Conservation (phyloP, 2,329 filamentous ascomycete genomes). For the Verticillium klebahnii region DNA sequence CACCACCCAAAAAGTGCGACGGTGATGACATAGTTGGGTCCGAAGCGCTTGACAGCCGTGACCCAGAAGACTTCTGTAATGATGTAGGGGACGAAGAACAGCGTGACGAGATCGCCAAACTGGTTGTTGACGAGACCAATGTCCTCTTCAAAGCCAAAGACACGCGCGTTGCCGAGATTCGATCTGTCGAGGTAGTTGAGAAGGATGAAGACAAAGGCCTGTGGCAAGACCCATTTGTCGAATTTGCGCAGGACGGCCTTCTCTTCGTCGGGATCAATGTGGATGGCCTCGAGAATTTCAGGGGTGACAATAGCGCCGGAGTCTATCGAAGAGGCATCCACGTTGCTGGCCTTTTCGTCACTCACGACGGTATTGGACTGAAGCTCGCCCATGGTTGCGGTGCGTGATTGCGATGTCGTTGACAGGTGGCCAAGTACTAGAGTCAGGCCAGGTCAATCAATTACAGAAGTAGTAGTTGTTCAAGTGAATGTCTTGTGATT, state of each 20-base stretch:
- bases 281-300: neutral
- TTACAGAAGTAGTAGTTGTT: neutral
- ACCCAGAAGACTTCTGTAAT: slow-evolving; percentile 15
- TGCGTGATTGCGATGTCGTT: neutral
- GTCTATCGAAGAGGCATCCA: neutral
- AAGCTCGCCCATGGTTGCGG: neutral
- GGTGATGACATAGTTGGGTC: slow-evolving; percentile 15
- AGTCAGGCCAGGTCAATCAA: neutral
- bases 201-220: slow-evolving; percentile 44
- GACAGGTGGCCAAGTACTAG: neutral
- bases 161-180: slow-evolving; percentile 50
- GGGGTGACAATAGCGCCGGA: neutral
- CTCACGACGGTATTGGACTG: neutral
- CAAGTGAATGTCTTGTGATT: neutral
- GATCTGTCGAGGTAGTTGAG: slow-evolving; percentile 50
- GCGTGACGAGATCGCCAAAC: slow-evolving; percentile 50
- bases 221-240: slow-evolving; percentile 46
- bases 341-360: slow-evolving; percentile 1
- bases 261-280: slow-evolving; percentile 4
- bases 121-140: slow-evolving; percentile 50
- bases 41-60: slow-evolving; percentile 18
- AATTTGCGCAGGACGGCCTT: slow-evolving; percentile 40
- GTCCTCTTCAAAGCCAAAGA: slow-evolving; percentile 48
- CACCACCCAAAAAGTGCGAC: slow-evolving; percentile 21
- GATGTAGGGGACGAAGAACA: slow-evolving; percentile 29